Evolutionary conservation across 768 basidiomycete species (phyloP).

Genomic region (Botryobasidium botryosum): DNA sequence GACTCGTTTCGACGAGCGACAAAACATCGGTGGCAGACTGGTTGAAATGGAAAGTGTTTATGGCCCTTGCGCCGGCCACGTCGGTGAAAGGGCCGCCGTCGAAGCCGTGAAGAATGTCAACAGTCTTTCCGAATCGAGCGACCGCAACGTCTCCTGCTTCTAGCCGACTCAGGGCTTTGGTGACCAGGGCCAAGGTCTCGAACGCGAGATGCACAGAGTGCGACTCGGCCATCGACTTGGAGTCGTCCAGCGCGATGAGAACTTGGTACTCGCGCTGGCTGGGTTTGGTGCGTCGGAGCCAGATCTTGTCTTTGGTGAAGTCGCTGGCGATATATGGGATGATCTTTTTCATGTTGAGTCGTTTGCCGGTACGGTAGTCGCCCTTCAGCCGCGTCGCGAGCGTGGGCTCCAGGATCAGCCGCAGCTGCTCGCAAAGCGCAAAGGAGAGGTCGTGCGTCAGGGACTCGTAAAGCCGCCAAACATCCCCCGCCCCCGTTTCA

Average conservation of each 20-base stretch:
- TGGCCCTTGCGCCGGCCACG: constrained; percentile 59
- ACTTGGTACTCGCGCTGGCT: constrained; percentile 93
- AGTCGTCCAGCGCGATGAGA: constrained; percentile 87
- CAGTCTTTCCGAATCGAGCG: constrained; percentile 73
- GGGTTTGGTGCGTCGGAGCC: constrained; percentile 87
- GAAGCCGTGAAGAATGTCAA: constrained; percentile 82
- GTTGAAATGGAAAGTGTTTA: constrained; percentile 74
- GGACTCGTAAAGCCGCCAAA: constrained; percentile 88
- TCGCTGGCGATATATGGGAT: constrained; percentile 96
- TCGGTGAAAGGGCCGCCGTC: constrained; percentile 67
- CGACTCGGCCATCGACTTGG: constrained; percentile 88
- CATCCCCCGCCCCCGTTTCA: constrained; percentile 38
- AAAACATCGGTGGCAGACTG: constrained; percentile 83
- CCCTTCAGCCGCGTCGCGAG: constrained; percentile 85
- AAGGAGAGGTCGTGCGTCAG: constrained; percentile 85
- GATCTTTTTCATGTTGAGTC: constrained; percentile 97
- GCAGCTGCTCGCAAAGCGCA: constrained; percentile 85
- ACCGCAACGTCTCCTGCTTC: constrained; percentile 93
- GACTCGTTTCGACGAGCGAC: constrained; percentile 60
- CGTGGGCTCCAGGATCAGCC: constrained; percentile 91
- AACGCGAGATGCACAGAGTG: constrained; percentile 87
- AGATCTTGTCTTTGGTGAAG: constrained; percentile 98
- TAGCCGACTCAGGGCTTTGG: constrained; percentile 75
- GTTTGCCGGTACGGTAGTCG: constrained; percentile 94
- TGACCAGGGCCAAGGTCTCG: constrained; percentile 82